Evolutionary conservation across 2,329 filamentous ascomycete species (phyloP).

Genomic region (Fusarium sp.): DNA sequence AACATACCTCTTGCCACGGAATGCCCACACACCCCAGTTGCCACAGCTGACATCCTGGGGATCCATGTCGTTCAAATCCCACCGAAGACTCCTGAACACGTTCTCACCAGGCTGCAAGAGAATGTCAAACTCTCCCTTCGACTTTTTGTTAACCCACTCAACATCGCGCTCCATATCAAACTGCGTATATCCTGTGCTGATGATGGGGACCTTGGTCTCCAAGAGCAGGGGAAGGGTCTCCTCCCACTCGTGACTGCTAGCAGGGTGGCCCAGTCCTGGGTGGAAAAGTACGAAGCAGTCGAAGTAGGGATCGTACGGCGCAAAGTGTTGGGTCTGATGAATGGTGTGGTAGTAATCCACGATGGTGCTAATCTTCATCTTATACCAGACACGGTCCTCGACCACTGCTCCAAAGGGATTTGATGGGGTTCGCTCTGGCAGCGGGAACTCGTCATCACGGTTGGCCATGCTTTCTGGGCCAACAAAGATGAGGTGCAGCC

Average conservation of each 20-base stretch:
- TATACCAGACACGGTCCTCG: slow-evolving; percentile 87
- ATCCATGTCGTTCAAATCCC: slow-evolving; percentile 97
- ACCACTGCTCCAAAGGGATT: slow-evolving; percentile 96
- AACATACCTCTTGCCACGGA: slow-evolving; percentile 90
- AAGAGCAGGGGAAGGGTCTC: slow-evolving; percentile 89
- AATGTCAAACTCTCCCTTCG: slow-evolving; percentile 90
- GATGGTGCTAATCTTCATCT: slow-evolving; percentile 96
- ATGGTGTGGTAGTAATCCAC: slow-evolving; percentile 99
- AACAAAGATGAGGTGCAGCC: slow-evolving; percentile 92
- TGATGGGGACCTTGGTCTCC: slow-evolving; percentile 94
- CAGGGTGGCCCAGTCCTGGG: slow-evolving; percentile 93
- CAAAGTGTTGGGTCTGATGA: slow-evolving; percentile 89
- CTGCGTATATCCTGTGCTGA: slow-evolving; percentile 96
- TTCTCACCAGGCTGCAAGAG: slow-evolving; percentile 94
- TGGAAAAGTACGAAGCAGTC: slow-evolving; percentile 98
- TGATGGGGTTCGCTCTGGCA: slow-evolving; percentile 82
- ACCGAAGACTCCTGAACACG: slow-evolving; percentile 88
- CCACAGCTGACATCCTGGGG: slow-evolving; percentile 94
- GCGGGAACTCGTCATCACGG: slow-evolving; percentile 90
- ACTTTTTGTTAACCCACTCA: slow-evolving; percentile 87
- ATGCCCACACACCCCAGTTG: slow-evolving; percentile 98
- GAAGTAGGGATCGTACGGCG: slow-evolving; percentile 97
- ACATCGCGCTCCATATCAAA: slow-evolving; percentile 95
- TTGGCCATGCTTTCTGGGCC: slow-evolving; percentile 96
- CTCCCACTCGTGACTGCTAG: slow-evolving; percentile 92